Base-by-base conservation (phyloP, 208 protist species). In the Leishmania lainsoni region DNA sequence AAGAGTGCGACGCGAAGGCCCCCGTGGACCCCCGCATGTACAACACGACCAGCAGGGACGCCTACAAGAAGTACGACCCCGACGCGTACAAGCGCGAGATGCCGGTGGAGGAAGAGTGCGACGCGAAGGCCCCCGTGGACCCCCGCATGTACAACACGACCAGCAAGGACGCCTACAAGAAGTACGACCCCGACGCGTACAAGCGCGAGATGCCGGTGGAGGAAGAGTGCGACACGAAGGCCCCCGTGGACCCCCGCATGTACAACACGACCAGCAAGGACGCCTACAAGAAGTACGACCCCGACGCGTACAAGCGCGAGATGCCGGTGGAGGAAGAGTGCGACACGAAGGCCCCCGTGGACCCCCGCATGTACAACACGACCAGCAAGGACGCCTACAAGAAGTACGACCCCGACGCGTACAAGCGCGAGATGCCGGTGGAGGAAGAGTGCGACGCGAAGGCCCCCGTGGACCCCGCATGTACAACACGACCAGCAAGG, bases 91-190 rank as follows among this genome's bases (percentile, higher is more conserved):
- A 54, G 51, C 51, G 51, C 0, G 51, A 54, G 51, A 8, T 17
- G 51, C 51, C 51, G 51, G 51, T 4, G 12, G 51, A 54, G 3
- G 51, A 54, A 2, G 51, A 54, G 12, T 1, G 14, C 12, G 51
- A 54, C 51, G 3, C 3, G 51, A 54, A 54, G 51, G 51, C 51
- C 51, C 51, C 61, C 3, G 68, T 82, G 54, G 45, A 45, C 78
- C 65, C 68, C 10, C 0, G 12, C 76, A 88, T 91, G 86, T 95
- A 89, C 92, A 87, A 86, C 66, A 90, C 84, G 0, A 90, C 87
- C 14, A 82, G 85, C 59, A 63, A 82, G 54, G 85, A 92, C 17
- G 83, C 45, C 29, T 92, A 88, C 75, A 88, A 81, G 76, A 45
- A 79, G 29, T 86, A 86, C 70, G 85, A 81, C 45, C 32, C 72